A percentile compares a stretch with the other conserved stretches of the same genome.
Evolutionary conservation across 2,329 filamentous ascomycete species (phyloP).

Genomic region (Pseudogymnoascus sp.): DNA sequence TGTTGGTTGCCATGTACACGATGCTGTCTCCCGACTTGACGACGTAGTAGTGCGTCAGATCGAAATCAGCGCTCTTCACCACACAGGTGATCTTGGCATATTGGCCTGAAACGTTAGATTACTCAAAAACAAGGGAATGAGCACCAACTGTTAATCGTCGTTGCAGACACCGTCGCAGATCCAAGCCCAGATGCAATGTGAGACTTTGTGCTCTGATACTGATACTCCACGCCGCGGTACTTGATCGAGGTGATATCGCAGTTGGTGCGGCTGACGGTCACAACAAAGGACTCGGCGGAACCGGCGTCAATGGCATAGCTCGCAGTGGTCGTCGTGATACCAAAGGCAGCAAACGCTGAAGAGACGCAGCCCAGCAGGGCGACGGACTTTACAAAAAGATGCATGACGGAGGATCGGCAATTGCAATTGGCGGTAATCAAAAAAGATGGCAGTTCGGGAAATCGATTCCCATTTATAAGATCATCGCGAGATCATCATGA

Average conservation of each 20-base stretch:
- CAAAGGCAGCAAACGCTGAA: slow-evolving; percentile 34
- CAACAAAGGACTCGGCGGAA: slow-evolving; percentile 41
- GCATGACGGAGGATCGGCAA: neutral
- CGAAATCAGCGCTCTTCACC: slow-evolving; percentile 36
- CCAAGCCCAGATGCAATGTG: slow-evolving; percentile 54
- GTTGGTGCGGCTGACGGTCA: slow-evolving; percentile 44
- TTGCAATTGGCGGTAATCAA: neutral
- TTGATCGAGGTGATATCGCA: slow-evolving; percentile 60
- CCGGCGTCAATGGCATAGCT: slow-evolving; percentile 43
- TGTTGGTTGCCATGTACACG: slow-evolving; percentile 57
- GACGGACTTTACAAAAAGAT: neutral
- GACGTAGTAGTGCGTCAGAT: slow-evolving; percentile 57
- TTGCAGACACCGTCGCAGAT: slow-evolving; percentile 44
- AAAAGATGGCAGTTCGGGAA: neutral
- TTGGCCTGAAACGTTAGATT: slow-evolving; percentile 11
- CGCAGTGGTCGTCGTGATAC: slow-evolving; percentile 34
- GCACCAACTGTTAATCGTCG: slow-evolving; percentile 8
- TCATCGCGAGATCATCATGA: neutral
- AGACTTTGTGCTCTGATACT: slow-evolving; percentile 44
- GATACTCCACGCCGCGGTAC: slow-evolving; percentile 52
- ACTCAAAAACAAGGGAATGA: no score
- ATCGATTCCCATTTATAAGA: slow-evolving; percentile 4
- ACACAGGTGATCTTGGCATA: slow-evolving; percentile 56
- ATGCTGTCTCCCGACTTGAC: slow-evolving; percentile 51
- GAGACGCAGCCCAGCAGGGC: slow-evolving; percentile 6